Conservation (phyloP, 2,329 filamentous ascomycete species). For the Ceratocystis eucalypticola region DNA sequence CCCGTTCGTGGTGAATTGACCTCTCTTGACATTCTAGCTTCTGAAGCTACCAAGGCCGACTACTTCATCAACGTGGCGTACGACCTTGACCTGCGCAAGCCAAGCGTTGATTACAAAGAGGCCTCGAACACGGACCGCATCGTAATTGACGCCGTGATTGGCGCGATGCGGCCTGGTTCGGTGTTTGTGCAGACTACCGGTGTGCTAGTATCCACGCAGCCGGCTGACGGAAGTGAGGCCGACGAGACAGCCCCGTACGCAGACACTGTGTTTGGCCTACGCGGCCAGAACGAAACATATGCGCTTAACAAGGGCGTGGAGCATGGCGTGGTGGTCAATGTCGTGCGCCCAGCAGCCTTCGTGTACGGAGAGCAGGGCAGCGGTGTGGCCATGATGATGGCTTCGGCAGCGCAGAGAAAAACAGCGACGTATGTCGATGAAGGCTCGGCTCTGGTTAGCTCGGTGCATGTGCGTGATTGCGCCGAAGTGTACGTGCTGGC, state of each 20-base stretch:
- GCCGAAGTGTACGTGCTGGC: conserved; percentile 30
- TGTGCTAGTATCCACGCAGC: conserved; percentile 22
- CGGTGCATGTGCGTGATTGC: conserved; percentile 33
- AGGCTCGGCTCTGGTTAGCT: conserved; percentile 24
- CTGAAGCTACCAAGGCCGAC: conserved; percentile 30
- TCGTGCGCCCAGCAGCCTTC: conserved; percentile 31
- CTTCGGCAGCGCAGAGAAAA: conserved; percentile 24
- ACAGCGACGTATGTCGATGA: conserved; percentile 25
- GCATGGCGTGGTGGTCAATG: conserved; percentile 27
- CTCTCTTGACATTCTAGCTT: conserved; percentile 28
- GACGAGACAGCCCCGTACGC: conserved; percentile 21
- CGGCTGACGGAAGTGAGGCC: conserved; percentile 25
- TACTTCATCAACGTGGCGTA: conserved; percentile 33
- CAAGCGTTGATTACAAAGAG: conserved; percentile 24
- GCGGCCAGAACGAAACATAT: conserved; percentile 25
- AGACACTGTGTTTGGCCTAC: conserved; percentile 23
- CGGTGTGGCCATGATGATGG: conserved; percentile 27
- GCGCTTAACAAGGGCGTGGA: conserved; percentile 23
- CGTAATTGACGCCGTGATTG: conserved; percentile 28
- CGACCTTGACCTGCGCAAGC: conserved; percentile 25
- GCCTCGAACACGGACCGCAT: conserved; percentile 26
- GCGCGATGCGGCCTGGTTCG: conserved; percentile 25
- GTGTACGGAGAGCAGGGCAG: conserved; percentile 33
- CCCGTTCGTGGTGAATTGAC: conserved; percentile 31
- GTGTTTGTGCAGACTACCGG: conserved; percentile 29